A percentile compares a stretch with the other conserved stretches of the same genome.
phyloP scores from a whole-genome alignment of 2,329 filamentous ascomycete species.

The Hirsutella rhossiliensis region DNA sequence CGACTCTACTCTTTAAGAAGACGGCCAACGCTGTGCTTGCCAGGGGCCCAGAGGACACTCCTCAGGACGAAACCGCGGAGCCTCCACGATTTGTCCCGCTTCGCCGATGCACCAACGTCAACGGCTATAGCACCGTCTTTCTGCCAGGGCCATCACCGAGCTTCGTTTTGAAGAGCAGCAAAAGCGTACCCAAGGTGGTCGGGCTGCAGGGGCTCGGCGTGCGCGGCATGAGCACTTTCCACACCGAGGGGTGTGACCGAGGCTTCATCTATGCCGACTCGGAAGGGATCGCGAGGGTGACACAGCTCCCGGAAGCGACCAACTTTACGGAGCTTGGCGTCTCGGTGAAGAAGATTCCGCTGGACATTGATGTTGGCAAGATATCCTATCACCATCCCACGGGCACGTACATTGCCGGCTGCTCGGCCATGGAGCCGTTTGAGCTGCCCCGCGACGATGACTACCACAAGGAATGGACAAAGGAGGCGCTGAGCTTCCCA shows the following conservation, averaged over 20 bases:
- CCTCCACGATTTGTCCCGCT: conserved; percentile 40
- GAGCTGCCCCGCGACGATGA: conserved; percentile 80
- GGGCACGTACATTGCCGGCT: conserved; percentile 65
- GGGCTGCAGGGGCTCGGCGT: conserved; percentile 57
- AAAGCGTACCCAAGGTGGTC: conserved; percentile 65
- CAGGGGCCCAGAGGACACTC: conserved; percentile 35
- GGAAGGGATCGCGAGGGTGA: conserved; percentile 60
- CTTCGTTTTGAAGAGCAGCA: conserved; percentile 73
- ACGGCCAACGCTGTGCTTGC: conserved; percentile 56
- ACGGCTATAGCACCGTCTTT: conserved; percentile 71
- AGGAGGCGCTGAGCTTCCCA: conserved; percentile 51
- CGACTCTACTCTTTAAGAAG: conserved; percentile 64
- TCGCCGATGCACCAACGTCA: conserved; percentile 49
- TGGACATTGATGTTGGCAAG: conserved; percentile 59
- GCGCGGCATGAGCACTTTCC: conserved; percentile 61
- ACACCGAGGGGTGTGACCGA: conserved; percentile 63
- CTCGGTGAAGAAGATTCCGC: conserved; percentile 56
- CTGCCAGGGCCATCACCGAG: conserved; percentile 68
- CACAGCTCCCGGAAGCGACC: conserved; percentile 53
- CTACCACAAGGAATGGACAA: conserved; percentile 67
- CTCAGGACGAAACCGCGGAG: conserved; percentile 37
- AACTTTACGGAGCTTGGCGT: conserved; percentile 67
- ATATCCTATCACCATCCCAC: conserved; percentile 67
- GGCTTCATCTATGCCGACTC: conserved; percentile 77
- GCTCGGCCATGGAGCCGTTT: conserved; percentile 56